Conservation (phyloP, 306 rosid genomes). For the Boehmeria nivea region DNA sequence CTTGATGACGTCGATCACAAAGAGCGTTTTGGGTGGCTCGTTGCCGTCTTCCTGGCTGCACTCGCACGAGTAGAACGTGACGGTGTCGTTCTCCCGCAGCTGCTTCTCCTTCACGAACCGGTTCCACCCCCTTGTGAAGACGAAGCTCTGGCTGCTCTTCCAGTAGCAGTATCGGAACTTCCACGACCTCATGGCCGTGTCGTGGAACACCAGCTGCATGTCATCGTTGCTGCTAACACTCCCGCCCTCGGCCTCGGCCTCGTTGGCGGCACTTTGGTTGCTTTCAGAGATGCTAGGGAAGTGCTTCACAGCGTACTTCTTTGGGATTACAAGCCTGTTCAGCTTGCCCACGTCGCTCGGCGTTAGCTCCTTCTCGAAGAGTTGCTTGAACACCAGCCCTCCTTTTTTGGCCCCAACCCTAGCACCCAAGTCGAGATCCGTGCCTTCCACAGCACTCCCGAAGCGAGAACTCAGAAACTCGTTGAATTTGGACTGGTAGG, state of each 20-base stretch:
- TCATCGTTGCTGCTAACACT: conserved; percentile 6
- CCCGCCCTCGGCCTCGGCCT: too few species aligned
- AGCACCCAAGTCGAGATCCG: background rate
- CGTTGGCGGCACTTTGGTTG: too few species aligned
- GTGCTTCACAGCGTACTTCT: conserved; percentile 18
- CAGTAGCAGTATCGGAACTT: conserved; percentile 62
- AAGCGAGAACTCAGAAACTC: conserved; percentile 6
- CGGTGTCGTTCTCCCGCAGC: conserved; percentile 41
- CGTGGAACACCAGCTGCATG: conserved; percentile 40
- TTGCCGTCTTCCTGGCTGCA: conserved; percentile 3
- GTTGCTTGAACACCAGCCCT: conserved; percentile 11
- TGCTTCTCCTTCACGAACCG: conserved; percentile 49
- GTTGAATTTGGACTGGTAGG: conserved; percentile 25
- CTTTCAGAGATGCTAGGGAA: conserved; percentile 19
- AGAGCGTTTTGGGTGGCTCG: conserved; percentile 3
- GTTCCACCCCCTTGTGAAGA: conserved; percentile 69
- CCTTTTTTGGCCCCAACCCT: background rate
- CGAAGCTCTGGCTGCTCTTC: conserved; percentile 73
- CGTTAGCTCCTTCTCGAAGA: conserved; percentile 39
- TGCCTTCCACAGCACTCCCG: background rate
- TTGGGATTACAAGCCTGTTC: conserved; percentile 39
- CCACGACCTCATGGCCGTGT: conserved; percentile 47
- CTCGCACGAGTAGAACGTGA: conserved; percentile 44
- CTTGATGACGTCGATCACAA: conserved; percentile 29
- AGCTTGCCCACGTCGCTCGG: conserved; percentile 41